Evolutionary conservation across 1,284 basidiomycete genomes (phyloP).

Genomic region (Laetiporus sulphureus): DNA sequence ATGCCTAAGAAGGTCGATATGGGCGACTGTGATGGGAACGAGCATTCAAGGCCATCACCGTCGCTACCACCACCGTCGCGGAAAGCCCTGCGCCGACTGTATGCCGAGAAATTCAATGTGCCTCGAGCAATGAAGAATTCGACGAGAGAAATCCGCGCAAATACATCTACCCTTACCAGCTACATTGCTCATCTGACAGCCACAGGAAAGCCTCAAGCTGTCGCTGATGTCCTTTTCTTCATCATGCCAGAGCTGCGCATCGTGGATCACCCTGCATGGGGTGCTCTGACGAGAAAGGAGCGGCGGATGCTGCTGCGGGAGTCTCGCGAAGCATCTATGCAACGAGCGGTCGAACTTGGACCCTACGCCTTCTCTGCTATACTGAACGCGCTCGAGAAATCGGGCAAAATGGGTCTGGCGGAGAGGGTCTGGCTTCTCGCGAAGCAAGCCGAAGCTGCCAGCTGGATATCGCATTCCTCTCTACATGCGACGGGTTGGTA

Average conservation of each 20-base stretch:
- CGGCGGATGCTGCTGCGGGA: slow-evolving; percentile 15
- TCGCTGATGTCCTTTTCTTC: slow-evolving; percentile 38
- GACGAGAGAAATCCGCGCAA: slow-evolving; percentile 16
- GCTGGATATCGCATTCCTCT: slow-evolving; percentile 32
- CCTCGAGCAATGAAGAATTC: slow-evolving; percentile 10
- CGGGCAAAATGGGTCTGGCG: slow-evolving; percentile 47
- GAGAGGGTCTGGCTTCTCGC: slow-evolving; percentile 60
- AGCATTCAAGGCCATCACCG: too few species aligned
- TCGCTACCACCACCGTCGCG: background rate
- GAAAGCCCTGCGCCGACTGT: slow-evolving; percentile 5
- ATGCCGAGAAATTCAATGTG: slow-evolving; percentile 9
- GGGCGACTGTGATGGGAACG: background rate
- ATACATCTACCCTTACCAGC: slow-evolving; percentile 41
- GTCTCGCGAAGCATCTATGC: slow-evolving; percentile 28
- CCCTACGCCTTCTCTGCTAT: slow-evolving; percentile 52
- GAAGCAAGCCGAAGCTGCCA: slow-evolving; percentile 45
- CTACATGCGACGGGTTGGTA: slow-evolving; percentile 42
- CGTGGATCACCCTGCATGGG: slow-evolving; percentile 33
- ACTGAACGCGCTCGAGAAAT: slow-evolving; percentile 54
- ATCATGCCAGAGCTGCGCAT: slow-evolving; percentile 49
- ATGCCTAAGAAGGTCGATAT: background rate
- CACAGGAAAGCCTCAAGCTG: slow-evolving; percentile 38
- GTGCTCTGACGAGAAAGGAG: slow-evolving; percentile 16
- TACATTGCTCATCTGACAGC: slow-evolving; percentile 48
- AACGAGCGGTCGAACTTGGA: slow-evolving; percentile 42